A percentile compares a stretch with the other conserved stretches of the same genome.
Conservation (phyloP, 208 protist genomes). For the Porcisia hertigi region DNA sequence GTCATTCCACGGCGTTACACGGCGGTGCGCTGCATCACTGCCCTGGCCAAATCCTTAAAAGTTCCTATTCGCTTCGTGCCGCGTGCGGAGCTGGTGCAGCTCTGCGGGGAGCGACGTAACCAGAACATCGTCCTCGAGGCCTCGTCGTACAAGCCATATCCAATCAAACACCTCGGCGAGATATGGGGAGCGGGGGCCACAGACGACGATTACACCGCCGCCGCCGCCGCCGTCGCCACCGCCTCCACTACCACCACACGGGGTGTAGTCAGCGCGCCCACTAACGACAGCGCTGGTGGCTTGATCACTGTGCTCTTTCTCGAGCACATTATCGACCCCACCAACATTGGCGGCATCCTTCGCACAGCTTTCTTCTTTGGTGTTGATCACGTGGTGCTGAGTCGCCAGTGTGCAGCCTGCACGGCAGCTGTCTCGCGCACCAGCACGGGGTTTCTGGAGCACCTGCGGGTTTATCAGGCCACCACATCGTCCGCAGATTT, state of each 20-base stretch:
- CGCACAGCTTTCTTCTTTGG: constrained; percentile 78
- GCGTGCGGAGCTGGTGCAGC: constrained; percentile 61
- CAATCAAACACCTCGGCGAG: constrained; percentile 15
- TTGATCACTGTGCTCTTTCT: constrained; percentile 51
- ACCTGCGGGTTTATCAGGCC: constrained; percentile 54
- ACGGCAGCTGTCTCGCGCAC: constrained; percentile 67
- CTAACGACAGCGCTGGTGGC: neutral
- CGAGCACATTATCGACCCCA: constrained; percentile 78
- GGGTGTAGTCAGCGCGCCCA: neutral
- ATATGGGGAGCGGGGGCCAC: constrained; percentile 11
- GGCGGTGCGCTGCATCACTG: constrained; percentile 58
- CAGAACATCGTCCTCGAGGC: constrained; percentile 84
- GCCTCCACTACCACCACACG: neutral
- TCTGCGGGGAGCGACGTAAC: constrained; percentile 81
- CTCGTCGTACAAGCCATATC: constrained; percentile 37
- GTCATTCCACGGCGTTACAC: constrained; percentile 58
- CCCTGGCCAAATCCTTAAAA: constrained; percentile 51
- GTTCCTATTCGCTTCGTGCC: constrained; percentile 64
- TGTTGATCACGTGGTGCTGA: constrained; percentile 64
- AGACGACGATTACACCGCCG: too few relatives aligned
- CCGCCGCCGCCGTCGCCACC: neutral
- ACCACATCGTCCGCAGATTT: constrained; percentile 42
- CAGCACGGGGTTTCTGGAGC: constrained; percentile 77
- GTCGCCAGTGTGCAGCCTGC: constrained; percentile 60
- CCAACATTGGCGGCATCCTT: constrained; percentile 75